Percentiles rank a stretch among this genome's conserved stretches.
These are phyloP conservation scores for Lavandula angustifolia DNA, from an alignment of 257 asterid species.

Conservation along the genomic window DNA sequence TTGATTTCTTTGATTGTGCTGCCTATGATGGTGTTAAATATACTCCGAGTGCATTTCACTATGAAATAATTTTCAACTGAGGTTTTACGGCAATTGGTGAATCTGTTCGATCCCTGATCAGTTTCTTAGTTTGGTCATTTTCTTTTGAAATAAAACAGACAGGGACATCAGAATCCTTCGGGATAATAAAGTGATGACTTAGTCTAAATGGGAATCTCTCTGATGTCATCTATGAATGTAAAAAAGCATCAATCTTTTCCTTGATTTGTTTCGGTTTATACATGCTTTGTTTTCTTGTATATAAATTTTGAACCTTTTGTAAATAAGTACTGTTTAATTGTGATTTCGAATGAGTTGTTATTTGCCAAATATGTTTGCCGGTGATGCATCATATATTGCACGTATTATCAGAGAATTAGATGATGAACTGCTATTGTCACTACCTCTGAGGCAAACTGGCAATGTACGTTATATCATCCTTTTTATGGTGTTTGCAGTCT, in stretches of 20 bases:
- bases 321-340: no score
- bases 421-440: slow-evolving; percentile 50
- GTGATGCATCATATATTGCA: slow-evolving; percentile 42
- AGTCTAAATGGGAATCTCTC: slow-evolving; percentile 71
- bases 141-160: slow-evolving; percentile 44
- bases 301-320: not conserved
- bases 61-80: slow-evolving; percentile 45
- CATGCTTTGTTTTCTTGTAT: no score
- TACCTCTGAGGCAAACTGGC: slow-evolving; percentile 51
- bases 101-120: not conserved
- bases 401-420: slow-evolving; percentile 35
- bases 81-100: slow-evolving; percentile 27
- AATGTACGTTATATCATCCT: no score
- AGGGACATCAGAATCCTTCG: slow-evolving; percentile 65
- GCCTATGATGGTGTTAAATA: slow-evolving; percentile 60
- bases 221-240: slow-evolving; percentile 52
- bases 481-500: no score
- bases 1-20: not conserved
- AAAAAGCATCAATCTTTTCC: no score
- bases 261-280: not conserved
- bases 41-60: slow-evolving; percentile 48
- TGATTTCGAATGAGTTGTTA: no score
- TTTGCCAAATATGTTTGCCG: slow-evolving; percentile 32
- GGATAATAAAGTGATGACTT: slow-evolving; percentile 39
- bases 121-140: not conserved